Percentiles rank a stretch among this genome's conserved stretches.
Evolutionary conservation across 2,329 filamentous ascomycete genomes (phyloP).

Genomic region (Lecanosticta acicola): DNA sequence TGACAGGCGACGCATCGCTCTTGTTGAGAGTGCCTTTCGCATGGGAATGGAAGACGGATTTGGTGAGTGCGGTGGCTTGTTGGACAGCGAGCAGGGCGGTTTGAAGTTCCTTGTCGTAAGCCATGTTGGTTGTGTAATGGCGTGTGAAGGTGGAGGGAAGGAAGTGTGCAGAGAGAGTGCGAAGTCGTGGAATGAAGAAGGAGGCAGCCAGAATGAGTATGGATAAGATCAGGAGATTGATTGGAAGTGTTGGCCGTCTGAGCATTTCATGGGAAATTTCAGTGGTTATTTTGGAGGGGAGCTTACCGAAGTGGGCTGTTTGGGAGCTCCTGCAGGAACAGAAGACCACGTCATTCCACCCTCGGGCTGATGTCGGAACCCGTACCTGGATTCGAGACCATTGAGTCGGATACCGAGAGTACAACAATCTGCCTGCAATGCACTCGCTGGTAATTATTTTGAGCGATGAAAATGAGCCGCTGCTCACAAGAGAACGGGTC

Average conservation of each 20-base stretch:
- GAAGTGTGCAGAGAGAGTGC: slow-evolving; percentile 34
- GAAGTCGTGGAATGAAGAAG: slow-evolving; percentile 39
- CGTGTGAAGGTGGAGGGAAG: slow-evolving; percentile 9
- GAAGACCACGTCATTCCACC: too few relatives aligned
- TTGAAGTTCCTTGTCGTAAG: slow-evolving; percentile 71
- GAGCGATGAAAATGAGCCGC: too few relatives aligned
- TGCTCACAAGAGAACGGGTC: too few relatives aligned
- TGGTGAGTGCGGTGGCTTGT: slow-evolving; percentile 69
- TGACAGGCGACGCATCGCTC: slow-evolving; percentile 92
- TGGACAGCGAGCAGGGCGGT: slow-evolving; percentile 86
- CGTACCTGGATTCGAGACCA: too few relatives aligned
- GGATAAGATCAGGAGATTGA: slow-evolving; percentile 13
- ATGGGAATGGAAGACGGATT: slow-evolving; percentile 76
- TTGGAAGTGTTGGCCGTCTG: neutral
- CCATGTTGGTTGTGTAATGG: slow-evolving; percentile 29
- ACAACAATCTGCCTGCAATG: too few relatives aligned
- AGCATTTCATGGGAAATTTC: neutral
- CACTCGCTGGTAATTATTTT: too few relatives aligned
- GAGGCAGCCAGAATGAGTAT: slow-evolving; percentile 39
- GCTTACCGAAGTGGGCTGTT: neutral
- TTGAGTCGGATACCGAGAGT: too few relatives aligned
- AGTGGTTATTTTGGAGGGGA: neutral
- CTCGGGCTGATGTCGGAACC: too few relatives aligned
- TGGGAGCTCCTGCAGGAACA: neutral
- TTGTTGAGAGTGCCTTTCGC: slow-evolving; percentile 93